These are phyloP conservation scores for Hymenoscyphus occultus DNA, from an alignment of 2,329 filamentous ascomycete species.

Conservation along the genomic window DNA sequence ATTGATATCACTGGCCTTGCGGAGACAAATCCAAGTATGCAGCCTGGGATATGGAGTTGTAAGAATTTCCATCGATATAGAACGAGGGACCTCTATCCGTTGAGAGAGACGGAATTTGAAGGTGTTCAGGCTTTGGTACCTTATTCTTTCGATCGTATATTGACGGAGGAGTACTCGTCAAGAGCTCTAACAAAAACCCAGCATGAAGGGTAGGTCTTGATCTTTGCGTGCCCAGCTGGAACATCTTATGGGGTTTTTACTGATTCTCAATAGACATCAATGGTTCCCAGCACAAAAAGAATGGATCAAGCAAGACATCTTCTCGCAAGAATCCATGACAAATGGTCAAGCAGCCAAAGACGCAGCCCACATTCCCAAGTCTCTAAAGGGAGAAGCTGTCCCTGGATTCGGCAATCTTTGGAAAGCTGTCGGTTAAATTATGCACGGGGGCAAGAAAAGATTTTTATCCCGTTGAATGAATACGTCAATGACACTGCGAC, in stretches of 20 bases:
- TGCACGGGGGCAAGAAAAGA: background rate
- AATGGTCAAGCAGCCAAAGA: background rate
- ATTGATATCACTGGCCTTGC: slow-evolving; percentile 79
- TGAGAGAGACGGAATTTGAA: slow-evolving; percentile 72
- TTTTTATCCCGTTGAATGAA: background rate
- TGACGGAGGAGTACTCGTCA: slow-evolving; percentile 63
- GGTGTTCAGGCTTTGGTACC: slow-evolving; percentile 69
- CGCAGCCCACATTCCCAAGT: background rate
- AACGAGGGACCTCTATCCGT: slow-evolving; percentile 70
- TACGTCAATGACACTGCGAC: background rate
- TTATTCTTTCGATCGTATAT: slow-evolving; percentile 62
- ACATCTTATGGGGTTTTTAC: slow-evolving; percentile 20
- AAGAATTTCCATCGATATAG: slow-evolving; percentile 76
- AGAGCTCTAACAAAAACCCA: slow-evolving; percentile 58
- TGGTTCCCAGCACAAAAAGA: slow-evolving; percentile 58
- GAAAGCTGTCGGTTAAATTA: background rate
- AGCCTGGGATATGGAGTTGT: slow-evolving; percentile 70
- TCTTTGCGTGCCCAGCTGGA: slow-evolving; percentile 8
- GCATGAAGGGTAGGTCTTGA: slow-evolving; percentile 55
- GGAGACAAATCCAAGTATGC: slow-evolving; percentile 57
- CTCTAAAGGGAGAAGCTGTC: background rate
- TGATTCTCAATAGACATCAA: slow-evolving; percentile 47
- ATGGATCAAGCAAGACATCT: slow-evolving; percentile 49
- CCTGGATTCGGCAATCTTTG: slow-evolving; percentile 1
- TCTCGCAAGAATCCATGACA: background rate